Evolutionary conservation across 129 eudicot genomes (phyloP), one percentile per base, ranked within the genome.

Genomic region (Gnaphalium uliginosum): DNA sequence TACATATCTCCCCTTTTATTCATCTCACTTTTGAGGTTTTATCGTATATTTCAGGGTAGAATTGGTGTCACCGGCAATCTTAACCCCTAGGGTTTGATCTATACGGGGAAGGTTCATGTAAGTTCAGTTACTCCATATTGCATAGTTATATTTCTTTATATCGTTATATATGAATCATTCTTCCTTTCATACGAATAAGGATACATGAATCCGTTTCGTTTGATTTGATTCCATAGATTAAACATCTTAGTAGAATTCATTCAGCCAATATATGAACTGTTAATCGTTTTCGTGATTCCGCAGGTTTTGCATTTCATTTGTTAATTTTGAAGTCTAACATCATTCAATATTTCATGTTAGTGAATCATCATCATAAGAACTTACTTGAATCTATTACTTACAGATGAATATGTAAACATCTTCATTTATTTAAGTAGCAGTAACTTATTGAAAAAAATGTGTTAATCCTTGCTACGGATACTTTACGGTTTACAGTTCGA

Each of bases 31-130:
- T 33, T 11, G 39, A 51, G 66, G 68, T 71, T 35, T 65, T 24
- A 65, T 23, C 21, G 33, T 35, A 64, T 10, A 35, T 72, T 24
- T 79, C 30, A 24, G 46, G 78, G 77, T 46, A 71, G 50, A 41
- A 79, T 63, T 79, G 78, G 73, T 79, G 73, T 77, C 70, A 64
- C 72, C 77, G 78, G 68, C 68, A 73, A 79, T 79, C 78, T 37
- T 24, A 79, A 78, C 67, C 71, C 69, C 22, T 77, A 68, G 59
- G 75, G 81, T 68, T 41, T 35, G 15, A 77, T 24, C 74, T 68
- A 19, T 69, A 26, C 41, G 72, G 77, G 72, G 66, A 33, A 78
- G 30, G 72, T 72, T 72, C 74, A 72, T 72, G 83, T 79, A 79
- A 24, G 78, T 72, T 72, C 78, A 64, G 60, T 53, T 72, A 71